Conservation (phyloP, 2,329 filamentous ascomycete species). For the Botrytis tulipae region DNA sequence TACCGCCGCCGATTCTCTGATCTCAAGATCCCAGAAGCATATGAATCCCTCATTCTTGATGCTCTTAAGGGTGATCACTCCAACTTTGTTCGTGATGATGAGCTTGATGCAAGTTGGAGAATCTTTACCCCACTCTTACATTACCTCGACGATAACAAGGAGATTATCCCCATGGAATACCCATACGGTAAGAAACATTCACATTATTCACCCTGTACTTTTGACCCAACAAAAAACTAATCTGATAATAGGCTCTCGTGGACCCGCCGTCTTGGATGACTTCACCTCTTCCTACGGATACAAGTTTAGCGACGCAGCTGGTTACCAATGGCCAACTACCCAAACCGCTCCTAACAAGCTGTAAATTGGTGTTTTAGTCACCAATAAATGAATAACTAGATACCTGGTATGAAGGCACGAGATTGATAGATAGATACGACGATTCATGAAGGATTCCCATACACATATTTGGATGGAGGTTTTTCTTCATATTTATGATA, state of each 20-base stretch:
- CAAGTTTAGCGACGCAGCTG: slow-evolving; percentile 93
- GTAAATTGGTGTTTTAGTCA: slow-evolving; percentile 51
- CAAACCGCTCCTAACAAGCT: slow-evolving; percentile 75
- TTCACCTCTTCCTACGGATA: slow-evolving; percentile 98
- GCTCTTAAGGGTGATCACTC: slow-evolving; percentile 98
- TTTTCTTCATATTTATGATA: slow-evolving; percentile 7
- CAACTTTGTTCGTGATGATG: slow-evolving; percentile 97
- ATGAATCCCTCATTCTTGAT: slow-evolving; percentile 95
- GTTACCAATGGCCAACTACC: slow-evolving; percentile 91
- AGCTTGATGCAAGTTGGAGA: slow-evolving; percentile 96
- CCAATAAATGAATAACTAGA: slow-evolving; percentile 4
- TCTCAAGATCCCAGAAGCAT: slow-evolving; percentile 98
- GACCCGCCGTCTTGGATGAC: slow-evolving; percentile 93
- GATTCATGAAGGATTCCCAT: slow-evolving; percentile 14
- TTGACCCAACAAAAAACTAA: background rate
- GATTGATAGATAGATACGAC: slow-evolving; percentile 13
- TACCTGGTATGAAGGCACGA: slow-evolving; percentile 12
- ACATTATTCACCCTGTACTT: background rate
- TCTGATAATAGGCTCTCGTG: slow-evolving; percentile 72
- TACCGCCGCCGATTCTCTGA: slow-evolving; percentile 98
- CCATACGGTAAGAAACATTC: slow-evolving; percentile 75
- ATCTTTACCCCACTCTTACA: slow-evolving; percentile 97
- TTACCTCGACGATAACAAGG: slow-evolving; percentile 98
- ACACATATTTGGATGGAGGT: background rate
- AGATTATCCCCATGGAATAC: slow-evolving; percentile 99